These are phyloP conservation scores for Hemisphaericaspora subhashii DNA, from an alignment of 1,139 yeast species.

Conservation along the genomic window DNA sequence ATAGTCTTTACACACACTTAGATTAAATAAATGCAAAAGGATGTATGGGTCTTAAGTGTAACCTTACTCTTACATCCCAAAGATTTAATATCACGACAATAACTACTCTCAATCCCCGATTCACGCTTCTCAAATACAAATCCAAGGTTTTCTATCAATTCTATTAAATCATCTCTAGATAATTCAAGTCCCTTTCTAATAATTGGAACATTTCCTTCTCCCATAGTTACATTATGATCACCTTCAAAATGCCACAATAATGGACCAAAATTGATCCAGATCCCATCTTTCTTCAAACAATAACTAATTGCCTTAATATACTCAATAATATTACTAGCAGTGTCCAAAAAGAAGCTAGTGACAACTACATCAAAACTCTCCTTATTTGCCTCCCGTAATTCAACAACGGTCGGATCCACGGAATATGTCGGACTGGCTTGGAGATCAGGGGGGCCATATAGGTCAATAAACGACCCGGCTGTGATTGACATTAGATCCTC, in stretches of 20 bases:
- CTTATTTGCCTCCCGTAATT: conserved; percentile 42
- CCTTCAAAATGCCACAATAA: conserved; percentile 83
- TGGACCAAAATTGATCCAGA: conserved; percentile 87
- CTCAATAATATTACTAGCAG: conserved; percentile 70
- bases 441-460: conserved; percentile 55
- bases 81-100: conserved; percentile 54
- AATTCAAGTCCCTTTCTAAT: conserved; percentile 63
- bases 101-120: conserved; percentile 48
- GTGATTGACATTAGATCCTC: conserved; percentile 69
- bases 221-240: conserved; percentile 31
- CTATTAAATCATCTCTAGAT: conserved; percentile 57
- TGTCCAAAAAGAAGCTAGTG: conserved; percentile 80
- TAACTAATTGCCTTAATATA: conserved; percentile 61
- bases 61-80: too few species aligned
- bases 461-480: conserved; percentile 77
- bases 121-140: conserved; percentile 51
- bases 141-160: conserved; percentile 50
- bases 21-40: too few species aligned
- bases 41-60: too few species aligned
- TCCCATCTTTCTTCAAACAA: conserved; percentile 54
- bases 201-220: conserved; percentile 30
- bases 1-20: conserved; percentile 43
- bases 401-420: conserved; percentile 30
- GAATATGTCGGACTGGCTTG: not conserved
- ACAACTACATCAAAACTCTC: conserved; percentile 53